Evolutionary conservation across 192 early-diverging fungal species (phyloP).

Genomic region (Chytriomyces sp.): DNA sequence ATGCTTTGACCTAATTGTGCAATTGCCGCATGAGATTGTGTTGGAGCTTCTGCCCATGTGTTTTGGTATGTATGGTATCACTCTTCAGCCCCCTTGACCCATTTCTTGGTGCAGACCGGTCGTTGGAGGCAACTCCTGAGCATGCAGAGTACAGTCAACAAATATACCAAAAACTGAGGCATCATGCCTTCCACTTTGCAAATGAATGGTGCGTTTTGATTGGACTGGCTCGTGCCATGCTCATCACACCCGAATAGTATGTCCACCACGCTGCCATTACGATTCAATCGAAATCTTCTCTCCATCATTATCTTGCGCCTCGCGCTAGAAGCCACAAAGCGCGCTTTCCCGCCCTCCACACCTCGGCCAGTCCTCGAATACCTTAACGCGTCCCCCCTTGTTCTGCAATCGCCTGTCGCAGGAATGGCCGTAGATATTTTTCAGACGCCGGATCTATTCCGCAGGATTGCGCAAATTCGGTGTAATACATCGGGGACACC

Average conservation of each 20-base stretch:
- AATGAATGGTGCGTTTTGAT: constrained; percentile 15
- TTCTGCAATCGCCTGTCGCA: background rate
- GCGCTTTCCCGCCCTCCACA: background rate
- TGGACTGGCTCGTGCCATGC: background rate
- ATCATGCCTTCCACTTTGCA: constrained; percentile 11
- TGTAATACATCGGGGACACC: background rate
- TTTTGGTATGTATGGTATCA: constrained; percentile 11
- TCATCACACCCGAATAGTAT: constrained; percentile 2
- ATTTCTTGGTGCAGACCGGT: background rate
- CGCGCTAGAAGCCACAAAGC: constrained; percentile 6
- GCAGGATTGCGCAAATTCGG: background rate
- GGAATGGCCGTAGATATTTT: background rate
- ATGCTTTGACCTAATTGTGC: constrained; percentile 20
- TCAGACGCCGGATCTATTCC: constrained; percentile 5
- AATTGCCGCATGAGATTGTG: constrained; percentile 19
- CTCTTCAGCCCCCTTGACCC: too few species aligned
- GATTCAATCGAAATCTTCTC: constrained; percentile 16
- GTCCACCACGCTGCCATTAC: constrained; percentile 22
- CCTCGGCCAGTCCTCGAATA: background rate
- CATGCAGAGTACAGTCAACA: background rate
- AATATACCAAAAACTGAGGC: constrained; percentile 26
- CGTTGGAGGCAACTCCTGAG: background rate
- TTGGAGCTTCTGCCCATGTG: constrained; percentile 1
- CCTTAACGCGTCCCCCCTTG: background rate
- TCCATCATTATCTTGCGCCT: constrained; percentile 13